These are phyloP conservation scores for Calophaca sinica DNA, from an alignment of 306 rosid genomes.

Conservation along the genomic window DNA sequence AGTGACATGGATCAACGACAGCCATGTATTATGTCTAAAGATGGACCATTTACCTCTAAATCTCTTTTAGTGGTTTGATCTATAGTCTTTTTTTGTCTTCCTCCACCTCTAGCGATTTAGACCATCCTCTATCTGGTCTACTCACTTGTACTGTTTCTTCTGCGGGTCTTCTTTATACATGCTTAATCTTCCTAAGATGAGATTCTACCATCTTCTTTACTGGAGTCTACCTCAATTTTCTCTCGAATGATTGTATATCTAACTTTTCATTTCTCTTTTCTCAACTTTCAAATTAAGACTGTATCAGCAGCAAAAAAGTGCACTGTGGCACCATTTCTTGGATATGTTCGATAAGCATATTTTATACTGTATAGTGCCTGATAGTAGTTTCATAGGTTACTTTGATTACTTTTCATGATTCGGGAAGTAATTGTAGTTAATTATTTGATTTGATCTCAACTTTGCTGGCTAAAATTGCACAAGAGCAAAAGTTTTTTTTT, in stretches of 20 bases:
- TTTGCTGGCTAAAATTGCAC: conserved; percentile 5
- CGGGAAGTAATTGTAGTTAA: background rate
- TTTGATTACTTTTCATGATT: background rate
- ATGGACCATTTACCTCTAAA: background rate
- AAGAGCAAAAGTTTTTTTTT: background rate
- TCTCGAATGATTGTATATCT: no score
- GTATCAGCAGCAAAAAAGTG: background rate
- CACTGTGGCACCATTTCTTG: background rate
- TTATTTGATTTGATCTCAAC: conserved; percentile 1
- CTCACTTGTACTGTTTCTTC: background rate
- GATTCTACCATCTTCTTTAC: background rate
- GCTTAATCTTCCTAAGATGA: no score
- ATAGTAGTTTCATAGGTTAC: background rate
- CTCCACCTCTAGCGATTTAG: background rate
- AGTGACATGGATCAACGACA: background rate
- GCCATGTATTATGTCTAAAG: background rate
- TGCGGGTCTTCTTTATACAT: no score
- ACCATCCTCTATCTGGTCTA: background rate
- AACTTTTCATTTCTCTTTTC: no score
- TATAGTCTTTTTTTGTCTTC: background rate
- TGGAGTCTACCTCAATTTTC: no score
- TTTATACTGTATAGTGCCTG: background rate
- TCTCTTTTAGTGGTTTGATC: background rate
- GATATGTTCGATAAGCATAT: background rate
- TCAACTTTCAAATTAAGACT: background rate